Base-by-base conservation (phyloP, 768 basidiomycete species). In the Podaxis sp. region DNA sequence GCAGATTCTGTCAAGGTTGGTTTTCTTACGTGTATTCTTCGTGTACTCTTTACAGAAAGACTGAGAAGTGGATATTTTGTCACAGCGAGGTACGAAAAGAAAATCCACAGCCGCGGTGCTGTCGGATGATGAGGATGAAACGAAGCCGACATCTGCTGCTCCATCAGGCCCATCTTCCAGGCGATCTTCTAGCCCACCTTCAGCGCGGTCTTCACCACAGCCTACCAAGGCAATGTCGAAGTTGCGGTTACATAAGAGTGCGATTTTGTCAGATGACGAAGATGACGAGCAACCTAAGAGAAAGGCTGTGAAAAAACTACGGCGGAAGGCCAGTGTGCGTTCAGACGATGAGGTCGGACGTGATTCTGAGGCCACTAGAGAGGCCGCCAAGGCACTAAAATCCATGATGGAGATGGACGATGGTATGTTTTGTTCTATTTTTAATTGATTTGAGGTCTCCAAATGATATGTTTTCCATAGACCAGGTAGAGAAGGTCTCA, bases 341-440 rank as follows among this genome's bases (percentile, higher is more conserved):
- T 61, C 74, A 68, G 67, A 66, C 54, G 64, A 66, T 38, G 65
- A 67, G 38, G 74, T 70, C 51, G 67, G 68, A 58, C 67, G 71
- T 36, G 79, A 78, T 66, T 71, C 73, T 2, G 77, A 79, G 51
- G 52, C 59, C 33, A 28, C 57, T 28, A 49, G 33, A 40, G 62
- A 57, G 28, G 78, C 77, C 8, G 82, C 86, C 62, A 76, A 79
- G 15, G 83, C 82, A 9, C 75, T 77, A 11, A 77, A 77, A 48
- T 87, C 83, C 9, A 82, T 91, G 78, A 90, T 91, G 89, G 90
- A 92, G 56, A 81, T 91, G 59, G 89, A 90, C 61, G 90, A 92
- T 68, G 85, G 90, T 88, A 64, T 15, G 76, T 58, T 6, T 62
- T 39, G 11, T 51, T 54, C 55, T 40, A 17, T 24, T 46, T 17